Percentiles rank a stretch among this genome's conserved stretches.
phyloP scores from a whole-genome alignment of 306 rosid species.

The Ceratonia siliqua region DNA sequence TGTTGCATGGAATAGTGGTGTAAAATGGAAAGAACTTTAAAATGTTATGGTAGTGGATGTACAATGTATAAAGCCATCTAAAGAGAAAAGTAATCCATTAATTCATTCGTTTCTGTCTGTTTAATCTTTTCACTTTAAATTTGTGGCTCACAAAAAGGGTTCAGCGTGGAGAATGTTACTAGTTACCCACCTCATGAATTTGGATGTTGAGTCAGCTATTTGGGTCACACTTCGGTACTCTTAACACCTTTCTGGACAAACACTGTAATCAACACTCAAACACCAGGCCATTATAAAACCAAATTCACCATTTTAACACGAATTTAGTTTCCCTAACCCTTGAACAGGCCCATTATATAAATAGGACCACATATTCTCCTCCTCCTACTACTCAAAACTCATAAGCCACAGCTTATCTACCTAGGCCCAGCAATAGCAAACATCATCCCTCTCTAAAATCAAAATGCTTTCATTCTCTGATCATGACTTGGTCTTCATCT shows the following conservation, averaged over 20 bases:
- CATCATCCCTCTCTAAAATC: conserved; percentile 7
- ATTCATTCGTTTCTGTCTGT: conserved; percentile 12
- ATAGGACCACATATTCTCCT: conserved; percentile 30
- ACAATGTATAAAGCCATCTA: background rate
- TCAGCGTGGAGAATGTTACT: no score
- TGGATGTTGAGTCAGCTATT: conserved; percentile 23
- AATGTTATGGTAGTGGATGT: background rate
- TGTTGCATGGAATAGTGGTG: conserved; percentile 27
- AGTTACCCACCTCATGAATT: conserved; percentile 18
- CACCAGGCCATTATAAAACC: background rate
- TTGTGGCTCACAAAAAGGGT: conserved; percentile 24
- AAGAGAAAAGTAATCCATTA: conserved; percentile 7
- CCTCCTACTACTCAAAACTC: conserved; percentile 7
- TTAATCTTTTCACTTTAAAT: background rate
- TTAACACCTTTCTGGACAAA: background rate
- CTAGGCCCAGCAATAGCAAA: background rate
- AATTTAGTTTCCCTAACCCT: background rate
- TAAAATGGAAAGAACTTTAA: conserved; percentile 8
- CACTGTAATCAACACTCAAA: background rate
- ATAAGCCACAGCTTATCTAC: conserved; percentile 5
- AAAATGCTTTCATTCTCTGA: conserved; percentile 41
- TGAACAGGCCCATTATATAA: conserved; percentile 24
- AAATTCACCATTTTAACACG: background rate
- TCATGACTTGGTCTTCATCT: conserved; percentile 52
- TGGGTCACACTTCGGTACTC: conserved; percentile 29